Evolutionary conservation across 345 rosid species (phyloP).

Genomic region (Melaleuca quinquenervia): DNA sequence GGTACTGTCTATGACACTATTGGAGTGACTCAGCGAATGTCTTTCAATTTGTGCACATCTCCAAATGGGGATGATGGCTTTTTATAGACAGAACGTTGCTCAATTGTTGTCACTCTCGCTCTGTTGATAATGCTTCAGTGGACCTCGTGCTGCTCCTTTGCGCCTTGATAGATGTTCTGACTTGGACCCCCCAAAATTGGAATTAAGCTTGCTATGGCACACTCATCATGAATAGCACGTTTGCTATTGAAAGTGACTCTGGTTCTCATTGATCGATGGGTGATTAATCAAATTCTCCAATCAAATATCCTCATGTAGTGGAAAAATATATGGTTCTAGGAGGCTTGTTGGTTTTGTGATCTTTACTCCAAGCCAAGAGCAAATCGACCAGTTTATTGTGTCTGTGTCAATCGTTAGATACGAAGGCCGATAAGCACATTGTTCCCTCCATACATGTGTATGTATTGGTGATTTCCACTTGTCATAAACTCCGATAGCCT

Average conservation of each 20-base stretch:
- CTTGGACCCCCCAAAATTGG: conserved; percentile 8
- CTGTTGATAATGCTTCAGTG: neutral
- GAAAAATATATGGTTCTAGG: neutral
- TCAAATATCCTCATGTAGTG: neutral
- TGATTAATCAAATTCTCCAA: neutral
- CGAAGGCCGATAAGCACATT: neutral
- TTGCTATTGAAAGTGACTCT: neutral
- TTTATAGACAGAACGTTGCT: neutral
- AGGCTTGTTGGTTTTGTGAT: neutral
- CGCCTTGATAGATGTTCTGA: conserved; percentile 7
- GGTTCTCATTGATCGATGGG: neutral
- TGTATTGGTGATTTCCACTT: neutral
- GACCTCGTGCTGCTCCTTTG: neutral
- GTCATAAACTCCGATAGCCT: neutral
- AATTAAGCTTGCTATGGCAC: neutral
- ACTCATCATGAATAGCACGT: conserved; percentile 5
- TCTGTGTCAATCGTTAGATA: neutral
- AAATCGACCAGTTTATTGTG: neutral
- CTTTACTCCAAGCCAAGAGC: neutral
- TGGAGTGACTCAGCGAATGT: neutral
- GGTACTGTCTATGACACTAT: neutral
- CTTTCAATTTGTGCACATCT: conserved; percentile 12
- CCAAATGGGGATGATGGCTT: neutral
- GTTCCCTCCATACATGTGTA: neutral
- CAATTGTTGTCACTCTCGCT: neutral